Evolutionary conservation across 148 eudicot species (phyloP).

Genomic region (Nepenthes mirabilis): DNA sequence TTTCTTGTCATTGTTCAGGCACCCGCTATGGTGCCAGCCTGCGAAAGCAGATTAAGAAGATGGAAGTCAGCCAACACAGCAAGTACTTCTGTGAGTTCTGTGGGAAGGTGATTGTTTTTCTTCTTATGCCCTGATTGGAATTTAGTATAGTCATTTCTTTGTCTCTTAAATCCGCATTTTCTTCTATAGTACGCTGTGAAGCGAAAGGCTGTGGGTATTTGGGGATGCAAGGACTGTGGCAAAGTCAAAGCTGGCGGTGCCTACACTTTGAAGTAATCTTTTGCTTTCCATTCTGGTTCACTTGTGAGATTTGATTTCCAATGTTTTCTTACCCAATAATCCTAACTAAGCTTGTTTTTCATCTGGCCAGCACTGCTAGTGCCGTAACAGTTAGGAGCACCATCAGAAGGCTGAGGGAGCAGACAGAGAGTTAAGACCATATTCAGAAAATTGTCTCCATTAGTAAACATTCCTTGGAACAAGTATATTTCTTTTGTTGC

Average conservation of each 20-base stretch:
- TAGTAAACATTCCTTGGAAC: background rate
- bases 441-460: background rate
- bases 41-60: slow-evolving; percentile 93
- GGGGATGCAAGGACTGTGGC: slow-evolving; percentile 98
- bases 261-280: slow-evolving; percentile 52
- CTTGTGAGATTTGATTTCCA: background rate
- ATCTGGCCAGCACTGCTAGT: slow-evolving; percentile 58
- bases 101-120: slow-evolving; percentile 46
- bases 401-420: slow-evolving; percentile 91
- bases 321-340: background rate
- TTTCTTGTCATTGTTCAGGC: slow-evolving; percentile 23
- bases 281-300: background rate
- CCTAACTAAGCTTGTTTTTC: background rate
- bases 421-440: slow-evolving; percentile 50
- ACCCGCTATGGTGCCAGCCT: slow-evolving; percentile 97
- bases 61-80: slow-evolving; percentile 95
- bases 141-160: background rate
- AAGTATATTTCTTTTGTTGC: background rate
- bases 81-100: slow-evolving; percentile 95
- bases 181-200: slow-evolving; percentile 73
- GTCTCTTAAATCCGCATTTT: background rate
- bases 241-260: slow-evolving; percentile 96
- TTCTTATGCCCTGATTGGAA: background rate
- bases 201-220: slow-evolving; percentile 77
- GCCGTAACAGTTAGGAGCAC: slow-evolving; percentile 93